Conservation (phyloP, 2,329 filamentous ascomycete genomes). For the Paecilomyces formosus region DNA sequence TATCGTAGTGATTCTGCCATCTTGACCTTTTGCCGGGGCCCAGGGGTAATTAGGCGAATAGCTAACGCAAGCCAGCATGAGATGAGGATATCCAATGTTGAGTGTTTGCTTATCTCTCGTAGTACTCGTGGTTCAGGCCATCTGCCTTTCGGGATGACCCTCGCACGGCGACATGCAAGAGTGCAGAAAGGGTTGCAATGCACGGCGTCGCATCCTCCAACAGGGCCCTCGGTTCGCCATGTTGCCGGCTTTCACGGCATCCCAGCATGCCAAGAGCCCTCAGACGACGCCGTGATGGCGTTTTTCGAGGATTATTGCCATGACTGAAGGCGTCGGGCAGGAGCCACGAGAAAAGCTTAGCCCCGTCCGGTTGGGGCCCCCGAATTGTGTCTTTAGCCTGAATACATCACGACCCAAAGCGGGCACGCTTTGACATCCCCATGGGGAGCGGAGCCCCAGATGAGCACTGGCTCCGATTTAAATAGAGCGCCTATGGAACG, state of each 20-base stretch:
- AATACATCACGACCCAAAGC: not conserved
- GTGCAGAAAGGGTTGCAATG: not conserved
- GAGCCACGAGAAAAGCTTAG: not conserved
- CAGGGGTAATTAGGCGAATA: no score
- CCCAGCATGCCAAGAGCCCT: not conserved
- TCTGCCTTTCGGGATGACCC: not conserved
- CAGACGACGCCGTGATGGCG: not conserved
- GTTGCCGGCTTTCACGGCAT: not conserved
- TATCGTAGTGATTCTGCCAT: not conserved
- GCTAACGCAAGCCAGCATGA: not conserved
- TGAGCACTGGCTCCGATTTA: not conserved
- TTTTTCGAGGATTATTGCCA: not conserved
- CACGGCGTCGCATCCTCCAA: not conserved
- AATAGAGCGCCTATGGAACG: not conserved
- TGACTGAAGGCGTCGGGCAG: not conserved
- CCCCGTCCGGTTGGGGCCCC: not conserved
- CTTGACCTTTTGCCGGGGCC: not conserved
- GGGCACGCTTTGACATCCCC: not conserved
- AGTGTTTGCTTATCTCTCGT: not conserved
- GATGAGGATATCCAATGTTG: not conserved
- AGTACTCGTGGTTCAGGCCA: not conserved
- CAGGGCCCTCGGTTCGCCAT: not conserved
- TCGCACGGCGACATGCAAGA: not conserved
- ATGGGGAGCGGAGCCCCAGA: not conserved
- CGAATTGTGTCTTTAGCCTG: not conserved